Conservation (phyloP, 345 rosid genomes). For the Dipteronia dyeriana region DNA sequence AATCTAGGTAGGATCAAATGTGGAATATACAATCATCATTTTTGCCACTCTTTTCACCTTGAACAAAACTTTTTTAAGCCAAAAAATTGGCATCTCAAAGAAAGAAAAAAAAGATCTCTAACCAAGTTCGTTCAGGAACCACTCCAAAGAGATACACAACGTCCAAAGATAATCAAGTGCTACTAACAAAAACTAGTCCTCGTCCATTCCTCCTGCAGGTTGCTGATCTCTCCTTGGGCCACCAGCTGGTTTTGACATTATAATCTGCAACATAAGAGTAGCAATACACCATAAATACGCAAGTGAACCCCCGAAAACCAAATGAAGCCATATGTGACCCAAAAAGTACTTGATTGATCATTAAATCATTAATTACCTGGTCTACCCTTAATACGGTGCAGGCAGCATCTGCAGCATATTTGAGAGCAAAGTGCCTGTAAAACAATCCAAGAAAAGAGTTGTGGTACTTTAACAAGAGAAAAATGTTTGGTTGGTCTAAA, state of each 20-base stretch:
- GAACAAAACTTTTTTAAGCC: constrained; percentile 20
- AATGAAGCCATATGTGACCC: neutral
- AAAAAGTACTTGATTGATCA: neutral
- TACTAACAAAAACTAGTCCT: constrained; percentile 40
- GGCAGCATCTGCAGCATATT: constrained; percentile 95
- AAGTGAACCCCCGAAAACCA: no score
- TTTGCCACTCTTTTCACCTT: neutral
- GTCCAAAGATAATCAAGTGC: neutral
- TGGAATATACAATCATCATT: constrained; percentile 4
- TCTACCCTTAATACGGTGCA: constrained; percentile 97
- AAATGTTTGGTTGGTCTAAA: neutral
- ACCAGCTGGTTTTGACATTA: constrained; percentile 95
- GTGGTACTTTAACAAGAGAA: neutral
- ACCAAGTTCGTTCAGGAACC: neutral
- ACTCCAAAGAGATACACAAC: constrained; percentile 1
- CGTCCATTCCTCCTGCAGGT: constrained; percentile 56
- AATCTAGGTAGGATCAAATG: neutral
- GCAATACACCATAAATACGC: neutral
- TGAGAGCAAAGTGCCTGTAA: constrained; percentile 84
- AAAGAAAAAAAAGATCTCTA: neutral
- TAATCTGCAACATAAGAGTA: constrained; percentile 56
- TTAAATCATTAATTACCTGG: constrained; percentile 53
- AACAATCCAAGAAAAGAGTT: constrained; percentile 16
- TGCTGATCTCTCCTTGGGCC: constrained; percentile 87
- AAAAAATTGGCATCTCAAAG: constrained; percentile 8